Base-by-base conservation (phyloP, 129 eudicot species). In the Pittosporum tobira region DNA sequence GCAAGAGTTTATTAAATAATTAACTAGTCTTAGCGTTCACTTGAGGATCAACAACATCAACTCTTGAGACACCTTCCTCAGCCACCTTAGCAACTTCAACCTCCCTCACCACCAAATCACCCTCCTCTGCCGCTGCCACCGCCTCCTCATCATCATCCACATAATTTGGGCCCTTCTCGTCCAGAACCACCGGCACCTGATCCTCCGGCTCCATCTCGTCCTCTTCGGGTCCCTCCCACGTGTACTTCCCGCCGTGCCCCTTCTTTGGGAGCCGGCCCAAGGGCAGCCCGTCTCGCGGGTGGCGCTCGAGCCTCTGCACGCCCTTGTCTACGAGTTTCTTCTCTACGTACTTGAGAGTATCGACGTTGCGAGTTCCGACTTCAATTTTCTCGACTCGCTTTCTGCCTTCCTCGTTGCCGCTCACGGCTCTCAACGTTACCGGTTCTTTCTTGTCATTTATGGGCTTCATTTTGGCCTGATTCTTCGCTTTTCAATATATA, bases 151-250 rank as follows among this genome's bases (percentile, higher is more conserved):
- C 83, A 15, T 77, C 88, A 5, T 77, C 83, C 18, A 69, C 81
- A 43, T 77, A 84, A 47, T 88, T 88, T 15, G 96, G 94, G 48
- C 84, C 90, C 18, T 80, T 80, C 26, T 78, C 64, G 23, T 89
- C 97, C 42, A 89, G 40, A 10, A 78, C 97, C 4, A 71, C 57
- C 8, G 81, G 86, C 10, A 72, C 78, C 8, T 71, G 64, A 29
- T 73, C 84, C 28, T 75, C 58, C 57, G 57, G 82, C 16, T 63
- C 62, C 24, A 38, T 47, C 23, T 55, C 77, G 43, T 61, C 63
- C n/a, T 62, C 71, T 0, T 66, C 68, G 0, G 94, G 94, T 6
- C 97, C 96, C 54, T 88, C 96, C 95, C 97, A 89, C 14, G 95
- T 85, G 64, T 67, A 89, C 79, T 82, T 89, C 1, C 96, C 96